Base-by-base conservation (phyloP, 2,329 filamentous ascomycete species). In the Ophiostoma australiae region DNA sequence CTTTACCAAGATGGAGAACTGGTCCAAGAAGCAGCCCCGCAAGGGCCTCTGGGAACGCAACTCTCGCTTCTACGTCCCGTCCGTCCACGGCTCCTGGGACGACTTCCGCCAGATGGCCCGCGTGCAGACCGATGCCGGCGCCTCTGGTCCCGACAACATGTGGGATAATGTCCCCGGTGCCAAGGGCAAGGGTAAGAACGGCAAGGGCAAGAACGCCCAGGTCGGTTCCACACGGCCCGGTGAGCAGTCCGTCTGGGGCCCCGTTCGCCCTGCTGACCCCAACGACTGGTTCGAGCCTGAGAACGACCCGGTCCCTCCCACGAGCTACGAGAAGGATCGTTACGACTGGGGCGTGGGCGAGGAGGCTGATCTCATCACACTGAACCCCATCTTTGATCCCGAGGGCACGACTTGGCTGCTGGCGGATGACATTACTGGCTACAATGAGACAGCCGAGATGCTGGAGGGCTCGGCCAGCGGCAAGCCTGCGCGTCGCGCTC, bases 311-410 rank as follows among this genome's bases (percentile, higher is more conserved):
- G 81, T 82, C 20, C 93, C 93, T 0, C 90, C 91, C 0, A 89
- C 86, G 0, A 83, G 83, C 1, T 89, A 92, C 75, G 91, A 94
- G 69, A 90, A 91, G 73, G 93, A 97, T 77, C 87, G 90, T 74
- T 93, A 94, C 78, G 80, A 84, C 69, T 97, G 94, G 94, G 94
- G 94, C 41, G 91, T 95, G 0, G 91, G 87, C 70, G 94, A 97
- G 78, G 85, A 89, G 33, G 90, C 90, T 4, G 91, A 93, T 76
- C 84, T 93, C 69, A 92, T 94, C 77, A 91, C 90, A 0, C 86
- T 93, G 75, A 91, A 92, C 77, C 91, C 91, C 0, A 84, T 93
- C 58, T 98, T 94, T 80, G 91, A 98, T 77, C 94, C 94, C 0
- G 89, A 92, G 52, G 89, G 91, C 72, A 97, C 94, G 0, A 92